Conservation (phyloP, 768 basidiomycete species). For the Lactarius sp. region DNA sequence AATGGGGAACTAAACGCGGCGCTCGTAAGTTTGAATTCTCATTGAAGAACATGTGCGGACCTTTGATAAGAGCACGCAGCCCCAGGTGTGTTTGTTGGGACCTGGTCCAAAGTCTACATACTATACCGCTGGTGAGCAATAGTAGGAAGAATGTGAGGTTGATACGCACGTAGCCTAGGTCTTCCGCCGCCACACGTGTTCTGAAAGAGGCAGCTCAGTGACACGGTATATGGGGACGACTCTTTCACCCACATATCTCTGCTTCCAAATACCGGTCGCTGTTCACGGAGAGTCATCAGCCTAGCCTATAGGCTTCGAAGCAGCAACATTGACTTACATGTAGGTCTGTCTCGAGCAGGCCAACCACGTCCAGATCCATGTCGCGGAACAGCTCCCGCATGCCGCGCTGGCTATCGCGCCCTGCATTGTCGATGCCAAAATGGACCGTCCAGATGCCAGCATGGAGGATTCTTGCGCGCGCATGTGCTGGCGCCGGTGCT, state of each 20-base stretch:
- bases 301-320: not conserved
- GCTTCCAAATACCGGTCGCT: constrained; percentile 76
- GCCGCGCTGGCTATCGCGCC: constrained; percentile 65
- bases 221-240: not conserved
- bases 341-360: constrained; percentile 81
- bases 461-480: constrained; percentile 60
- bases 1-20: constrained; percentile 66
- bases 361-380: constrained; percentile 81
- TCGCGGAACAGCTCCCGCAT: constrained; percentile 64
- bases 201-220: constrained; percentile 35
- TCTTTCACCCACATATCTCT: constrained; percentile 61
- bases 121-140: constrained; percentile 35
- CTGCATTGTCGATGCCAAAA: constrained; percentile 76
- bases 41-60: constrained; percentile 32
- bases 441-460: constrained; percentile 92
- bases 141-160: not conserved
- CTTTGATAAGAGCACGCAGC: constrained; percentile 76
- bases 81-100: constrained; percentile 88
- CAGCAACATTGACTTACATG: constrained; percentile 46
- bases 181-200: constrained; percentile 70
- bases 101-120: constrained; percentile 88
- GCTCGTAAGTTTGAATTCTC: not conserved
- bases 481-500: constrained; percentile 46
- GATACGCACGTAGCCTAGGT: constrained; percentile 69
- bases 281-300: constrained; percentile 11